Base-by-base conservation (phyloP, 805 yeast species). In the Citeromyces matritensis region DNA sequence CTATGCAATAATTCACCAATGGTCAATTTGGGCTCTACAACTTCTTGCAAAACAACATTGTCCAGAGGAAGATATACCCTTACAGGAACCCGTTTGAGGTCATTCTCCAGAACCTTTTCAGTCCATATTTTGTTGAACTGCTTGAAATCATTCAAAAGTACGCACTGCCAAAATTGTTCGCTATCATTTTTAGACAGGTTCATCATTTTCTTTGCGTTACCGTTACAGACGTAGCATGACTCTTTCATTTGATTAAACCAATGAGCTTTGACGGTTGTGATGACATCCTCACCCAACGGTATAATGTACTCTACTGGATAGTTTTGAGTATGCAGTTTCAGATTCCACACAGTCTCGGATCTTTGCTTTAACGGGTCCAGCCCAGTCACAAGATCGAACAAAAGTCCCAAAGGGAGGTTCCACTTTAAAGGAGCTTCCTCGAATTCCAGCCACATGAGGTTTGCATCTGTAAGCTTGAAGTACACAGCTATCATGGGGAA, bases 231-330 rank as follows among this genome's bases (percentile, higher is more conserved):
- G 43, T 64, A 83, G 43, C 84, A 73, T 4, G 84, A 67, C 45
- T 88, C 96, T 44, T 91, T 88, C 47, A 84, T 54, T 36, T 73
- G 84, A 46, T 88, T 85, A 37, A 74, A 55, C 76, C 91, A 75
- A 31, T 69, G 63, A 31, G 63, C 66, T 29, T 52, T 60, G 35
- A 71, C 39, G 9, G 60, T 45, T 15, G 42, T 37, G 6, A 36
- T 12, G 9, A 34, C 15, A 6, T n/a, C 13, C 7, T 25, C 29
- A 12, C 25, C 26, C 30, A 49, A 33, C 30, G 69, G 60, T 9
- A 69, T 55, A 14, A 77, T 42, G 17, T 56, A 49, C 4, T 58
- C 63, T 1, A 38, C 31, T 2, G 81, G 78, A 30, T 58, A 58
- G 23, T 53, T 46, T 6, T 62, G 57, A 30, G 54, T 46, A 29